Evolutionary conservation across 495 filamentous ascomycete species (phyloP), one percentile per base, ranked within the genome.

Genomic region (Glonium stellatum): DNA sequence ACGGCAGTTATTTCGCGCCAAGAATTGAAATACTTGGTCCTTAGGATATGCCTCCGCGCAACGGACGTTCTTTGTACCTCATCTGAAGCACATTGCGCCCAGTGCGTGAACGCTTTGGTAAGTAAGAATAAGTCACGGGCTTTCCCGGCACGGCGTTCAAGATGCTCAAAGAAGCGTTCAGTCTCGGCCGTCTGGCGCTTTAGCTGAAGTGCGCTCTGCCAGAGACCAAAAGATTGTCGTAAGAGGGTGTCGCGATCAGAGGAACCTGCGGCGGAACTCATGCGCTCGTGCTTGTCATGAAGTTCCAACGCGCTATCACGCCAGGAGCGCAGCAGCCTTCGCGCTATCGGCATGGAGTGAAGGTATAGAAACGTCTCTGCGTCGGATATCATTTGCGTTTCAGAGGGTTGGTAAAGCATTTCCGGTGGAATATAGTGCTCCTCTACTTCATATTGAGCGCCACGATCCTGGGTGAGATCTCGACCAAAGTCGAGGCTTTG

Each of bases 1-100:
- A 87, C 82, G 6, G 77, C 78, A 11, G 88, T 90, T 49, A 90
- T 84, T 46, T 83, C 83, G 36, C 82, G 79, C 88, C 88, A 93
- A 3, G 84, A 84, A 63, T 84, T 83, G 69, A 92, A 93, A 65
- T 85, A 90, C 57, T 84, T 85, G 57, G 82, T 79, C 61, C 84
- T 75, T 12, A 92, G 72, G 23, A 92, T 80, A 70, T 88, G 87
- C 60, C 80, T 73, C 57, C 86, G 79, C 23, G 86, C 88, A 53
- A 79, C 74, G 21, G 77, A 77, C 3, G 84, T 85, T 39, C 73
- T 77, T 58, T 78, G 73, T 18, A 81, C 75, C 62, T 86, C 79
- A 49, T 90, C 85, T 6, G 76, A 77, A 39, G 83, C 75, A 18
- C 79, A 73, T 51, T 83, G 80, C 27, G 81, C 82, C 88, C 88